Evolutionary conservation across 257 asterid species (phyloP).

Genomic region (Orobanche coerulescens): DNA sequence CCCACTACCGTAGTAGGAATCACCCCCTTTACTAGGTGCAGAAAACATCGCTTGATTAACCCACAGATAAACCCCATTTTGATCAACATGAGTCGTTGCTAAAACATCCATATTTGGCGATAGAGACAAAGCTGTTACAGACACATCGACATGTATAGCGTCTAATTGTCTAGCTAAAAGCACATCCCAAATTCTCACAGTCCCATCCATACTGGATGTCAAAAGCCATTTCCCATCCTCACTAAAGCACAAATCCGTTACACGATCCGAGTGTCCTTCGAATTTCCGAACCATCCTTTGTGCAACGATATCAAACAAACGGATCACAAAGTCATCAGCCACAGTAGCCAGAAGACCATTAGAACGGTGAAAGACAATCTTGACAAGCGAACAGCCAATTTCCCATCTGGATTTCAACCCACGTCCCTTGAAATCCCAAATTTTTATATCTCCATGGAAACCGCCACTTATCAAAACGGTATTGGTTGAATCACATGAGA

Average conservation of each 20-base stretch:
- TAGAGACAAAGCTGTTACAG: conserved; percentile 54
- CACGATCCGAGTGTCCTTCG: conserved; percentile 66
- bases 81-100: conserved; percentile 64
- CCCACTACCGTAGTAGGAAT: conserved; percentile 53
- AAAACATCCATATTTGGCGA: too few species aligned
- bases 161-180: too few species aligned
- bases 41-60: conserved; percentile 67
- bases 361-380: conserved; percentile 51
- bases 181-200: too few species aligned
- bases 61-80: too few species aligned
- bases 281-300: conserved; percentile 60
- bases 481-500: too few species aligned
- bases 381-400: conserved; percentile 46
- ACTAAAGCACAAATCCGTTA: too few species aligned
- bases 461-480: too few species aligned
- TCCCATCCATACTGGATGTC: too few species aligned
- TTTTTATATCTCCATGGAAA: too few species aligned
- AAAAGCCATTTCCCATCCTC: too few species aligned
- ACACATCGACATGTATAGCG: conserved; percentile 56
- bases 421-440: too few species aligned
- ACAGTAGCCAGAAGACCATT: conserved; percentile 67
- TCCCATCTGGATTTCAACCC: conserved; percentile 46
- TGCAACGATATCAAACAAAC: conserved; percentile 60
- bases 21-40: conserved; percentile 33
- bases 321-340: conserved; percentile 63